Evolutionary conservation across 1,139 yeast genomes (phyloP), one percentile per base, ranked within the genome.

Genomic region (Zhuliangozyma parablackwelliae): DNA sequence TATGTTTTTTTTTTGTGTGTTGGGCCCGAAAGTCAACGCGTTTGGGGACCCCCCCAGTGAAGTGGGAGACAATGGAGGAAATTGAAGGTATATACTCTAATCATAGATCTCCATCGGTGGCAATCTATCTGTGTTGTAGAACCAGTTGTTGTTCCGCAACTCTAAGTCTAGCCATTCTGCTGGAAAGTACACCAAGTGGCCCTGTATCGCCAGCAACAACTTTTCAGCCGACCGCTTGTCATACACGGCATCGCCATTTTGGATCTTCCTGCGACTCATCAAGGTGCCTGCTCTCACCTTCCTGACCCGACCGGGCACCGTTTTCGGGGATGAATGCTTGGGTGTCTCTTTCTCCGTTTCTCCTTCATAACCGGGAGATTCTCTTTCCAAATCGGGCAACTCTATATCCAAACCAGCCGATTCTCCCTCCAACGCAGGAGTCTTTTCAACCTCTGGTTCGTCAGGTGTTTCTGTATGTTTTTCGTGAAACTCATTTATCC

Each of bases 21-120:
- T n/a, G n/a, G n/a, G n/a, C n/a, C n/a, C n/a, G n/a, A n/a, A n/a
- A n/a, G n/a, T n/a, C n/a, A n/a, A n/a, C n/a, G n/a, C n/a, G n/a
- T n/a, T n/a, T n/a, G n/a, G n/a, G n/a, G n/a, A n/a, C n/a, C n/a
- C n/a, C n/a, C n/a, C n/a, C n/a, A n/a, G n/a, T n/a, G n/a, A n/a
- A n/a, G n/a, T n/a, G n/a, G n/a, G n/a, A n/a, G n/a, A n/a, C n/a
- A n/a, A n/a, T n/a, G n/a, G n/a, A n/a, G n/a, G n/a, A n/a, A n/a
- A n/a, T n/a, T n/a, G n/a, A n/a, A n/a, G n/a, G 26, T 29, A 26
- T 23, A 12, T 9, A 25, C 10, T 23, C 44, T 60, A 92, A 54
- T 90, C 95, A 59, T 86, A 92, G 38, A 92, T 92, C 57, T 92
- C 97, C 41, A 92, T 80, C 2, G 99, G 99, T 8, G 97, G 97